Conservation (phyloP, 2,329 filamentous ascomycete species). For the Meredithiella fracta region DNA sequence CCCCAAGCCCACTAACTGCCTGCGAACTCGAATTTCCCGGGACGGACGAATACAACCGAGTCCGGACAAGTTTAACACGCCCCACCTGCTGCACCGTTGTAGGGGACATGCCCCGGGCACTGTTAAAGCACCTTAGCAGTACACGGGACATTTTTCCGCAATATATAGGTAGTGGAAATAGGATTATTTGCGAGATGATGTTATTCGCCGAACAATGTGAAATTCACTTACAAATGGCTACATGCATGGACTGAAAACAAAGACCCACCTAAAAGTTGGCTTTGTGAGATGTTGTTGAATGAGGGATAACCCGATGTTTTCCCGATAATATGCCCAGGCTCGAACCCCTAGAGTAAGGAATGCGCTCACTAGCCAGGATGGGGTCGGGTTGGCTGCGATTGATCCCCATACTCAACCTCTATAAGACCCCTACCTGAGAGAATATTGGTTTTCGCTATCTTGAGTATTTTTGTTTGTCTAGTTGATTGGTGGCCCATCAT, state of each 20-base stretch:
- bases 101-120: not conserved
- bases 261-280: not conserved
- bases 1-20: not conserved
- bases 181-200: too few relatives aligned
- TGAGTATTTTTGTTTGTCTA: not conserved
- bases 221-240: not conserved
- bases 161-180: too few relatives aligned
- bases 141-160: not conserved
- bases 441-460: too few relatives aligned
- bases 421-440: too few relatives aligned
- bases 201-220: too few relatives aligned
- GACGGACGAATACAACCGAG: slow-evolving; percentile 7
- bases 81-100: not conserved
- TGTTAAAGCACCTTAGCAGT: not conserved
- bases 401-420: too few relatives aligned
- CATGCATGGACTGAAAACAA: not conserved
- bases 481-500: slow-evolving; percentile 34
- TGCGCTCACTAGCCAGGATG: not conserved
- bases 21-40: not conserved
- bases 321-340: not conserved
- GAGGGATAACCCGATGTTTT: not conserved
- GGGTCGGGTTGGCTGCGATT: too few relatives aligned
- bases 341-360: not conserved
- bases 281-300: not conserved
- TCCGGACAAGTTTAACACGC: not conserved